phyloP scores from a whole-genome alignment of 345 rosid species.

The Citrus hindsii region DNA sequence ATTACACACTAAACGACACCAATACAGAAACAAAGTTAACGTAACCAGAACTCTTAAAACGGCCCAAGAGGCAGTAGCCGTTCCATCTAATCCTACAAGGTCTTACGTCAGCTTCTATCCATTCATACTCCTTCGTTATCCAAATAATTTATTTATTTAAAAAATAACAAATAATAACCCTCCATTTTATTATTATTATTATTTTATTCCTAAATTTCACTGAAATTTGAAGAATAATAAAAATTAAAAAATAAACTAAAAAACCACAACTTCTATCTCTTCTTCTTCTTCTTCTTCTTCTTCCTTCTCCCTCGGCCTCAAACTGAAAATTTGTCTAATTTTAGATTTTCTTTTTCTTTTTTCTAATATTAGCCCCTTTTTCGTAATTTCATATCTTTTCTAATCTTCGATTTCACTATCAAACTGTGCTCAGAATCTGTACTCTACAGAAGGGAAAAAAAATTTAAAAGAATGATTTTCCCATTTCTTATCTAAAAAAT shows the following conservation, averaged over 20 bases:
- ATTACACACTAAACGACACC: background rate
- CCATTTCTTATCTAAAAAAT: background rate
- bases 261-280: slow-evolving; percentile 21
- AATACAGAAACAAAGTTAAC: background rate
- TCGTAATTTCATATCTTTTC: background rate
- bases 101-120: slow-evolving; percentile 45
- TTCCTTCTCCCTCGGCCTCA: slow-evolving; percentile 21
- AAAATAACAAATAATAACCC: background rate
- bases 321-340: slow-evolving; percentile 10
- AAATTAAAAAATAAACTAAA: background rate
- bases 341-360: background rate
- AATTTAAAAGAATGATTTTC: background rate
- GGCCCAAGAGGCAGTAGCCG: background rate
- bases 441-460: background rate
- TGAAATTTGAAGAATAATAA: background rate
- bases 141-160: slow-evolving; percentile 10
- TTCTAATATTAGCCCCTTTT: slow-evolving; percentile 7
- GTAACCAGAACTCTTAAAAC: background rate
- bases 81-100: slow-evolving; percentile 14
- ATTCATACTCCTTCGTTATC: slow-evolving; percentile 20
- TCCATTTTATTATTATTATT: background rate
- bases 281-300: background rate
- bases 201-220: background rate
- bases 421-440: background rate
- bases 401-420: background rate